Base-by-base conservation (phyloP, 2,329 filamentous ascomycete genomes). In the Nothopassalora personata region DNA sequence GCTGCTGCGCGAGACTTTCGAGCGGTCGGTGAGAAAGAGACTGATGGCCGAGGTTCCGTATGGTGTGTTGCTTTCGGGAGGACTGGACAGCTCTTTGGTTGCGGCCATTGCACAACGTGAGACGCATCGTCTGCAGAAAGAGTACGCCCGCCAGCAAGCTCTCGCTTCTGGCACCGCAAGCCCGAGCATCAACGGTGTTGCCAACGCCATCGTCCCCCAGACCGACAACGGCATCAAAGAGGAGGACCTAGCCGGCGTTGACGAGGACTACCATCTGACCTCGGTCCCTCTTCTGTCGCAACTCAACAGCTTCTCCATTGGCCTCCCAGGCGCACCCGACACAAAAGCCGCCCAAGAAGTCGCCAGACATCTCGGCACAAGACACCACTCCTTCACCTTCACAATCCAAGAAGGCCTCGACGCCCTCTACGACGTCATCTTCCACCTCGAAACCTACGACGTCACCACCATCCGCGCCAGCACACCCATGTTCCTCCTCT, bases 31-130 rank as follows among this genome's bases (percentile, higher is more conserved):
- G 58, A 86, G 93, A 72, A 99, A 99, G 81, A 88, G 94, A 66
- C 82, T 99, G 74, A 99, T 99, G 94, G 94, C 94, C 23, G 94
- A 99, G 77, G 94, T 99, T 36, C 94, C 94, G 15, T 99, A 97
- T 74, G 94, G 94, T 76, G 94, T 99, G 23, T 80, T 99, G 60
- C 82, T 99, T 53, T 99, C 94, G 54, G 94, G 94, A 71, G 94
- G 94, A 68, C 83, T 99, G 54, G 94, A 99, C 77, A 99, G 94
- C 50, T 96, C 91, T 74, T 79, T 99, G 76, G 91, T 97, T 34
- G 94, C 94, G 39, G 86, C 94, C 1, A 97, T 99, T 73, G 93
- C 94, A 19, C 93, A 97, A 79, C 85, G 94, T 59, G 94, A 97
- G 78, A 96, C 90, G 39, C 75, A 91, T 64, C 85, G 90, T 62